phyloP scores from a whole-genome alignment of 352 stramenopile species.

The Globisporangium echinulatum region DNA sequence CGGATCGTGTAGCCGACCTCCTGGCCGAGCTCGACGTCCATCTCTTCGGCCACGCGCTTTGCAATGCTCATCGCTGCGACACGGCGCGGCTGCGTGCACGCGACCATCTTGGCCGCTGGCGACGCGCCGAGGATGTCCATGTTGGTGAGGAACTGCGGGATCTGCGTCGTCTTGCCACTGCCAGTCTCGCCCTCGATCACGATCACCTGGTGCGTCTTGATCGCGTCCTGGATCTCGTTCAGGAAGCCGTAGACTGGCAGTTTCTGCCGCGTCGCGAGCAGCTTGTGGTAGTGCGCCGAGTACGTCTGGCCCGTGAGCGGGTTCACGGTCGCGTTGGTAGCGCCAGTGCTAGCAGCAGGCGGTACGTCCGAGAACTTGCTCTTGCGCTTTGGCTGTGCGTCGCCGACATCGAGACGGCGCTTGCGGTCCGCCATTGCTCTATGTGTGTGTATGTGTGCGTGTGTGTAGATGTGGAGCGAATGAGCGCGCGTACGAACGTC shows the following conservation, averaged over 20 bases:
- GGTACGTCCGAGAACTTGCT: constrained; percentile 71
- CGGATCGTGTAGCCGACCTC: constrained; percentile 99
- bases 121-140: constrained; percentile 68
- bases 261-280: constrained; percentile 92
- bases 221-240: constrained; percentile 94
- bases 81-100: constrained; percentile 96
- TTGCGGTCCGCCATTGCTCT: constrained; percentile 55
- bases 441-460: not conserved
- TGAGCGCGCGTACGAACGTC: not conserved
- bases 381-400: constrained; percentile 64
- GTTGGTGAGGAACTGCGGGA: constrained; percentile 91
- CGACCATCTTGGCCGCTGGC: constrained; percentile 74
- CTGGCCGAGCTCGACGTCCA: constrained; percentile 95
- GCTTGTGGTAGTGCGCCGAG: constrained; percentile 88
- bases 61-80: constrained; percentile 98
- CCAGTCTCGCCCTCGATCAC: constrained; percentile 99
- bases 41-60: constrained; percentile 97
- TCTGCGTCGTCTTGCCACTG: constrained; percentile 95
- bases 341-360: constrained; percentile 7
- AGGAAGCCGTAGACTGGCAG: constrained; percentile 97
- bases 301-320: constrained; percentile 88
- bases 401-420: constrained; percentile 56
- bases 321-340: constrained; percentile 49
- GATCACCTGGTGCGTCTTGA: constrained; percentile 93
- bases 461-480: not conserved